Evolutionary conservation across 139 green algal genomes (phyloP).

Genomic region (Coccomyxa sp.): DNA sequence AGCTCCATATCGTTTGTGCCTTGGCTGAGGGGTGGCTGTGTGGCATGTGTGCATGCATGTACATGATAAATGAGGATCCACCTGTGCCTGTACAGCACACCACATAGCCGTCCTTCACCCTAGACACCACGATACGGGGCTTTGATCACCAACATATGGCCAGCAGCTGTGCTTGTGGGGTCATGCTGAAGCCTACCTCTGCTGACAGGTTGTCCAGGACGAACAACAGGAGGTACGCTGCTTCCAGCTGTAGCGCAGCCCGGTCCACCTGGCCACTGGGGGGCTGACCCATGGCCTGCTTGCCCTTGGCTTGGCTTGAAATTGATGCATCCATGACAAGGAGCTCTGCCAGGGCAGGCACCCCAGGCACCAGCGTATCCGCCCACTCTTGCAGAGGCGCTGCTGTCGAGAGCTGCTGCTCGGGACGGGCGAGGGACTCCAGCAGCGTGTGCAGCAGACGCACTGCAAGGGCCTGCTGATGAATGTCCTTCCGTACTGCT

Average conservation of each 20-base stretch:
- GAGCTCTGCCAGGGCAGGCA: constrained; percentile 8
- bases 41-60: no score
- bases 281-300: background rate
- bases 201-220: constrained; percentile 10
- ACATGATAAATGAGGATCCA: background rate
- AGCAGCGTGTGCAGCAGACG: background rate
- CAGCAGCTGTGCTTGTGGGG: background rate
- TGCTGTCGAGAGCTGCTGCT: background rate
- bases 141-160: background rate
- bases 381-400: no score
- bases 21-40: no score
- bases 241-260: constrained; percentile 54
- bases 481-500: no score
- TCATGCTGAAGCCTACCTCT: background rate
- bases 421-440: constrained; percentile 2
- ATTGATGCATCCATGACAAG: background rate
- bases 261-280: constrained; percentile 2
- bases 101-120: background rate
- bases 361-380: constrained; percentile 8
- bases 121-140: background rate
- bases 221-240: constrained; percentile 56
- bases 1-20: no score
- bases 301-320: background rate
- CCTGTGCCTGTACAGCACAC: background rate
- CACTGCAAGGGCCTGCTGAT: background rate